Evolutionary conservation across 208 protist genomes (phyloP), one percentile per base, ranked within the genome.

Genomic region (Leishmania braziliensis): DNA sequence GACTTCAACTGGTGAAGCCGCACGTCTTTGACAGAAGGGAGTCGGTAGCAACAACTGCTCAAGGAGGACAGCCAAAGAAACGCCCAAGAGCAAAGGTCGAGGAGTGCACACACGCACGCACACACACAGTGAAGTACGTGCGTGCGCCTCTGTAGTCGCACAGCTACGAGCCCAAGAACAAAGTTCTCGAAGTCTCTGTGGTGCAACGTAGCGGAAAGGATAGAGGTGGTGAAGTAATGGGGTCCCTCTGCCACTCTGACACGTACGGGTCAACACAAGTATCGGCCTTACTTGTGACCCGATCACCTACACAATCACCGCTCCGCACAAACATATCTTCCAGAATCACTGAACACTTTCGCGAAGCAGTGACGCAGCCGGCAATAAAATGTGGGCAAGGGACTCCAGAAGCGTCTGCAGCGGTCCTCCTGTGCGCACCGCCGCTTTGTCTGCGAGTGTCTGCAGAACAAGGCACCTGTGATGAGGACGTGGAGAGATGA

Each of bases 61-160:
- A 46, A 48, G 26, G 23, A 29, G 20, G 18, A 65, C 46, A 33
- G 58, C 58, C 12, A 23, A 70, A 63, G 43, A 58, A 23, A 43
- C 16, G 58, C 58, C 16, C 16, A 63, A 69, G 63, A 43, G 29
- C 18, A 48, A 46, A 66, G 12, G 60, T 36, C 10, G n/a, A 66
- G 8, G 60, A 66, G n/a, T 9, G 14, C 26, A 10, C 8, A 48
- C 3, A 46, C 16, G 14, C 36, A 71, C 18, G 3, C 29, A 70
- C 60, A 79, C 29, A 77, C 73, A 77, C 73, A 77, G 48, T 56
- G 36, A 68, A 9, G 29, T 16, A 69, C 43, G 65, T 62, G 65
- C 70, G 29, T 62, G 50, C 43, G 29, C 54, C 46, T 5, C 29
- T 71, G 63, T 56, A 43, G 18, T 29, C 20, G 65, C 76, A 26